phyloP scores from a whole-genome alignment of 768 basidiomycete species.

The Peribolospora baueri region DNA sequence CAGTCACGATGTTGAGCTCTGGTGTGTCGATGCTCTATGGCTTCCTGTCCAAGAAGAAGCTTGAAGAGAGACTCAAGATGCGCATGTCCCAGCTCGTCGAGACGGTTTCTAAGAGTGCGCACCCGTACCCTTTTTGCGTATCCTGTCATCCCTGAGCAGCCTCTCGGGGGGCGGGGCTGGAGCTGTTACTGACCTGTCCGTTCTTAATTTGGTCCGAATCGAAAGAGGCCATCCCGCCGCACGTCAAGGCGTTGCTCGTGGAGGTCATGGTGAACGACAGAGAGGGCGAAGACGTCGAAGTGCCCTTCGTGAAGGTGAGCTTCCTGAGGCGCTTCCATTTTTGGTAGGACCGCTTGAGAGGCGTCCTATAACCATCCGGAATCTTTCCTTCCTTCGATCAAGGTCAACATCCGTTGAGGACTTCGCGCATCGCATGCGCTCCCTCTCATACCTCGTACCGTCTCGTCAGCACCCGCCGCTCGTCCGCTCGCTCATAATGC shows the following conservation, averaged over 20 bases:
- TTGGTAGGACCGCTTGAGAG: no score
- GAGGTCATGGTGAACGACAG: constrained; percentile 89
- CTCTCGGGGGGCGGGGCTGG: no score
- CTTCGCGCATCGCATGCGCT: neutral
- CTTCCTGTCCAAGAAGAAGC: constrained; percentile 76
- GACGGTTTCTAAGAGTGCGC: constrained; percentile 34
- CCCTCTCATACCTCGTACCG: no score
- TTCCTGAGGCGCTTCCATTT: no score
- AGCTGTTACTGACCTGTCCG: no score
- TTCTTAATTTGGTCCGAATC: no score
- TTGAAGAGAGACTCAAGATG: constrained; percentile 11
- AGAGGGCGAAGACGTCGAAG: constrained; percentile 85
- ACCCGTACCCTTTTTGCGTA: no score
- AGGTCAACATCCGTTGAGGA: constrained; percentile 7
- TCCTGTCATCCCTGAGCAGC: no score
- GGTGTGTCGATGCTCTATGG: constrained; percentile 98
- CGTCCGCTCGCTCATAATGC: no score
- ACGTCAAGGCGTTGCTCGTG: constrained; percentile 60
- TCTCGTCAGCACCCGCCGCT: no score
- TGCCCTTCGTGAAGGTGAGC: constrained; percentile 13
- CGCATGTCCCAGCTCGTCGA: constrained; percentile 81
- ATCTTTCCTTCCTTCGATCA: no score
- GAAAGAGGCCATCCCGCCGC: constrained; percentile 69
- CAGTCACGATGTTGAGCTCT: neutral
- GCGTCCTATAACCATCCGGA: no score